These are phyloP conservation scores for Golubevia pallescens DNA, from an alignment of 1,284 basidiomycete species.

Conservation along the genomic window DNA sequence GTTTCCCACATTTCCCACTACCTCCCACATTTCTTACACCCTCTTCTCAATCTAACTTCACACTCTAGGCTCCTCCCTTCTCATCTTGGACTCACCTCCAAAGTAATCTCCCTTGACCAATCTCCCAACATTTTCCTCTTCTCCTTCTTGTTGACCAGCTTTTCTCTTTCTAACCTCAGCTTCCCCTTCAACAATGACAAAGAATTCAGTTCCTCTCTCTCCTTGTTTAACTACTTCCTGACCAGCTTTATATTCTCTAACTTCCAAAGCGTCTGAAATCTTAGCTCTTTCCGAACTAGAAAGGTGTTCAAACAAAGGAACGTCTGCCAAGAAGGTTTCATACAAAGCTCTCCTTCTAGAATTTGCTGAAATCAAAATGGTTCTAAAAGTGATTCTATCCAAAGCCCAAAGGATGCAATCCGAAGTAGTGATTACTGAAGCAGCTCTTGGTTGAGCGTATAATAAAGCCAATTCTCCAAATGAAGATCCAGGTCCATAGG, in stretches of 20 bases:
- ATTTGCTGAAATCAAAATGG: slow-evolving; percentile 72
- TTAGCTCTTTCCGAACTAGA: slow-evolving; percentile 89
- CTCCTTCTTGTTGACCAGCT: slow-evolving; percentile 5
- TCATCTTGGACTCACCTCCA: no score
- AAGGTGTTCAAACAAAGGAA: slow-evolving; percentile 83
- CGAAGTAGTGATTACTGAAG: slow-evolving; percentile 85
- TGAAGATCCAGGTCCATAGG: slow-evolving; percentile 82
- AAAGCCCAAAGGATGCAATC: slow-evolving; percentile 87
- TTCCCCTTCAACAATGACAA: slow-evolving; percentile 91
- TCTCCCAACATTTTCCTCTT: slow-evolving; percentile 70
- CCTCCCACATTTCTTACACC: no score
- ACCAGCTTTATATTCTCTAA: slow-evolving; percentile 80
- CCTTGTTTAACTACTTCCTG: slow-evolving; percentile 87
- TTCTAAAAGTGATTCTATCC: slow-evolving; percentile 96
- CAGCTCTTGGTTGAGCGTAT: slow-evolving; percentile 95
- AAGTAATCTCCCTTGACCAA: slow-evolving; percentile 89
- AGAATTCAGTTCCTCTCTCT: slow-evolving; percentile 94
- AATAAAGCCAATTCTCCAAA: slow-evolving; percentile 97
- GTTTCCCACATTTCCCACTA: no score
- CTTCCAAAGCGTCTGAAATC: slow-evolving; percentile 92
- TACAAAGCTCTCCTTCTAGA: slow-evolving; percentile 85
- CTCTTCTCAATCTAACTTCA: no score
- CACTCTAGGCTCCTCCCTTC: no score
- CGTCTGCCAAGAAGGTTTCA: slow-evolving; percentile 90
- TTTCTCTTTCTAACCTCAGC: slow-evolving; percentile 83